A percentile compares a stretch with the other conserved stretches of the same genome.
Conservation (phyloP, 2,329 filamentous ascomycete species). For the Pseudophaeomoniella oleicola region DNA sequence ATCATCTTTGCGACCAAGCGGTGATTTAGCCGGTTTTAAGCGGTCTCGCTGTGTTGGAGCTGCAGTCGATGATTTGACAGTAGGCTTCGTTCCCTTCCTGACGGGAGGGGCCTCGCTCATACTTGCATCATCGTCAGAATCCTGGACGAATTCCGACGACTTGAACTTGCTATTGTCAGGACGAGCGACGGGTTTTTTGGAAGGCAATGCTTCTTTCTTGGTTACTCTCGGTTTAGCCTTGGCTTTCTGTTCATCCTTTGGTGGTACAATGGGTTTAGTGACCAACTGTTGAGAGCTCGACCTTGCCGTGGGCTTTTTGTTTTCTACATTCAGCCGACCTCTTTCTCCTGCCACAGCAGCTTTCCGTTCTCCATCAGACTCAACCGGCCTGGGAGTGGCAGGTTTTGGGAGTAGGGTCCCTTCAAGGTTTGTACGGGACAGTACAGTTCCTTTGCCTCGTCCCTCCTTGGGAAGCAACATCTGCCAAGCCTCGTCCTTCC, state of each 20-base stretch:
- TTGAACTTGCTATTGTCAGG: constrained; percentile 29
- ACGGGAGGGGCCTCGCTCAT: constrained; percentile 15
- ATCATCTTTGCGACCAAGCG: constrained; percentile 1
- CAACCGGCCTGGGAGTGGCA: not conserved
- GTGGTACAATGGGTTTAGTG: constrained; percentile 5
- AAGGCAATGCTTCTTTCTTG: constrained; percentile 19
- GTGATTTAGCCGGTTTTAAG: constrained; percentile 1
- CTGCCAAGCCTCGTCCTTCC: constrained; percentile 49
- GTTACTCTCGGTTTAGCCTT: constrained; percentile 30
- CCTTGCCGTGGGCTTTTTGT: constrained; percentile 5
- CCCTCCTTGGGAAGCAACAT: constrained; percentile 44
- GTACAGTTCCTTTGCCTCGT: constrained; percentile 44
- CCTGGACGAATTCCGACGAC: constrained; percentile 37
- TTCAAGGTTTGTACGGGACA: constrained; percentile 42
- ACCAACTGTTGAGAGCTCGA: constrained; percentile 4
- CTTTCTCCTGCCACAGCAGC: not conserved
- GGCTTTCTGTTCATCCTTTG: constrained; percentile 29
- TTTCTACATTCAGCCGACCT: constrained; percentile 1
- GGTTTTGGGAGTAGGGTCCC: not conserved
- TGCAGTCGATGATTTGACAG: constrained; percentile 1
- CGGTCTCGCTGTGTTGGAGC: constrained; percentile 2
- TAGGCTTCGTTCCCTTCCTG: constrained; percentile 1
- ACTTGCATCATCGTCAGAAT: constrained; percentile 35
- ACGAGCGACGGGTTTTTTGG: constrained; percentile 15
- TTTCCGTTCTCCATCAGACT: not conserved